Conservation (phyloP, 345 rosid genomes). For the Populus davidiana region DNA sequence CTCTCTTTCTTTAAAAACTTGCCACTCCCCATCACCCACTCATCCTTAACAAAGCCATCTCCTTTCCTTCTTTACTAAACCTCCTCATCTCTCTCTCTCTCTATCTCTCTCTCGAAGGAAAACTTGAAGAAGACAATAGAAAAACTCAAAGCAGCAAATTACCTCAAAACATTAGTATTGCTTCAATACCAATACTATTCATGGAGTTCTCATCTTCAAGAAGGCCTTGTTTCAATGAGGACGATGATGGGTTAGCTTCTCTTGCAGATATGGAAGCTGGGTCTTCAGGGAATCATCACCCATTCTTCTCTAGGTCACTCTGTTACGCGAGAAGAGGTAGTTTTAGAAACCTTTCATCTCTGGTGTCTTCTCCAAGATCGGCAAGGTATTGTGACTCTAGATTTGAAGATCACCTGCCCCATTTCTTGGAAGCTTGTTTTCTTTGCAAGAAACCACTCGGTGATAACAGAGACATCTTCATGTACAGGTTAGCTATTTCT, state of each 20-base stretch:
- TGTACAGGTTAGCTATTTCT: slow-evolving; percentile 56
- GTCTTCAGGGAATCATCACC: slow-evolving; percentile 39
- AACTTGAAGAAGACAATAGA: neutral
- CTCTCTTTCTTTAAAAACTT: slow-evolving; percentile 8
- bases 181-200: neutral
- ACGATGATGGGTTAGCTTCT: slow-evolving; percentile 56
- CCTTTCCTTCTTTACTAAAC: neutral
- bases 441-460: slow-evolving; percentile 68
- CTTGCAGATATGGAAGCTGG: slow-evolving; percentile 67
- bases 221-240: slow-evolving; percentile 50
- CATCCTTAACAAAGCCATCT: slow-evolving; percentile 2
- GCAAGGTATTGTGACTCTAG: slow-evolving; percentile 62
- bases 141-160: neutral
- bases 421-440: slow-evolving; percentile 68
- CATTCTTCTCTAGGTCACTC: slow-evolving; percentile 34
- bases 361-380: slow-evolving; percentile 54
- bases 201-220: neutral
- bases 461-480: slow-evolving; percentile 68
- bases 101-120: neutral
- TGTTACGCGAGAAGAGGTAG: slow-evolving; percentile 42
- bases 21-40: slow-evolving; percentile 17
- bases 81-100: neutral
- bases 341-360: slow-evolving; percentile 33
- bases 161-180: neutral
- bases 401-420: slow-evolving; percentile 54